Base-by-base conservation (phyloP, 2,329 filamentous ascomycete genomes). In the Fusarium albosuccineum region DNA sequence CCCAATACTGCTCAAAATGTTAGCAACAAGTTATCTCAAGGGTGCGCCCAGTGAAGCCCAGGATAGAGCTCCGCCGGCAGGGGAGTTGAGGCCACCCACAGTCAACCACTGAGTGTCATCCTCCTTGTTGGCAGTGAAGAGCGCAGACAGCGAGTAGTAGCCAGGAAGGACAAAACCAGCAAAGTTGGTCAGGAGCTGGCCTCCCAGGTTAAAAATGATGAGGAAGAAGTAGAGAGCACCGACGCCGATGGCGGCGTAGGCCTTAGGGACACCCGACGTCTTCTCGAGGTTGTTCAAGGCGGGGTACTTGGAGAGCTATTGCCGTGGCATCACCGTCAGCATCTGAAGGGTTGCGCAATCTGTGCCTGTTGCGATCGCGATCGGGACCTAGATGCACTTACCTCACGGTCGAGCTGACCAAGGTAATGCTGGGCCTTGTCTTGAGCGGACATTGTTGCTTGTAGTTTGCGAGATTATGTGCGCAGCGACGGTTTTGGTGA, bases 141-240 rank as follows among this genome's bases (percentile, higher is more conserved):
- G 84, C 34, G 93, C 92, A 71, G 87, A 83, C 58, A 96, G 83
- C 36, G 92, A 95, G 82, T 95, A 97, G 86, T 96, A 96, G 63
- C 89, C 90, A 27, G 93, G 93, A 66, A 97, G 87, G 73, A 92
- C 82, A 78, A 96, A 96, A 66, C 93, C 93, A 71, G 92, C 92
- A 71, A 94, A 82, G 84, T 97, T 97, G 82, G 93, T 94, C 73
- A 97, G 85, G 76, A 96, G 91, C 82, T 94, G 92, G 74, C 93
- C 92, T 68, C 91, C 93, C 70, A 96, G 91, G 87, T 97, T 97
- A 86, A 97, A 94, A 83, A 96, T 89, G 82, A 96, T 92, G 73
- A 96, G 88, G 85, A 95, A 93, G 83, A 96, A 93, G 86, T 97
- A 97, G 70, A 94, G 87, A 52, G 89, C 89, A 63, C 81, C 90